Evolutionary conservation across 345 rosid genomes (phyloP).

Genomic region (Ceriops tagal): DNA sequence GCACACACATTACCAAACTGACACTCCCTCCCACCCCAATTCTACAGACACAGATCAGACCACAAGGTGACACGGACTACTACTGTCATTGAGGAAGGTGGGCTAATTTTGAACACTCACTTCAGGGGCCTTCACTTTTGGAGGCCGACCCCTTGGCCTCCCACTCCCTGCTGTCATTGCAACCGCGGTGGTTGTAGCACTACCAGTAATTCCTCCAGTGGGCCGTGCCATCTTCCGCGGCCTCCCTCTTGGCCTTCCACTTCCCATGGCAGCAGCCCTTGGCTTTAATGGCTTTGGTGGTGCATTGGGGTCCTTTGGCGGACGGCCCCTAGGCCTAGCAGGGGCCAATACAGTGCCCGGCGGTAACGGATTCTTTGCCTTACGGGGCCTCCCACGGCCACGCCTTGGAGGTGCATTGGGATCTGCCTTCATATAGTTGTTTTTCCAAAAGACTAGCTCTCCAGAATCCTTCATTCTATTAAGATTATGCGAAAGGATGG

Average conservation of each 20-base stretch:
- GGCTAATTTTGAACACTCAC: conserved; percentile 33
- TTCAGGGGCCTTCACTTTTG: conserved; percentile 27
- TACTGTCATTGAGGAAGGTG: not conserved
- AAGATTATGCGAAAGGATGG: conserved; percentile 46
- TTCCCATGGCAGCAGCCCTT: conserved; percentile 23
- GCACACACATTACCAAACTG: conserved; percentile 2
- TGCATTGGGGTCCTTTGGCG: conserved; percentile 54
- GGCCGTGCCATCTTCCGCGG: conserved; percentile 61
- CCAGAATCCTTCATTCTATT: conserved; percentile 58
- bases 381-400: conserved; percentile 73
- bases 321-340: conserved; percentile 53
- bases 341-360: conserved; percentile 17
- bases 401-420: conserved; percentile 61
- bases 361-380: conserved; percentile 39
- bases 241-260: conserved; percentile 63
- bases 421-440: conserved; percentile 50
- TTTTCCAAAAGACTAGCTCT: conserved; percentile 52
- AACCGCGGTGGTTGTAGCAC: not conserved
- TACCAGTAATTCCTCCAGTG: conserved; percentile 39
- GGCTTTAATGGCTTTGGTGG: conserved; percentile 37
- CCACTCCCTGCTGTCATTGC: conserved; percentile 24
- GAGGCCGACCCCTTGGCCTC: conserved; percentile 32
- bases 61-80: not conserved
- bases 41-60: not conserved
- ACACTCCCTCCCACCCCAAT: conserved; percentile 1